Base-by-base conservation (phyloP, 2,329 filamentous ascomycete genomes). In the Dendrostoma leiphaemia region DNA sequence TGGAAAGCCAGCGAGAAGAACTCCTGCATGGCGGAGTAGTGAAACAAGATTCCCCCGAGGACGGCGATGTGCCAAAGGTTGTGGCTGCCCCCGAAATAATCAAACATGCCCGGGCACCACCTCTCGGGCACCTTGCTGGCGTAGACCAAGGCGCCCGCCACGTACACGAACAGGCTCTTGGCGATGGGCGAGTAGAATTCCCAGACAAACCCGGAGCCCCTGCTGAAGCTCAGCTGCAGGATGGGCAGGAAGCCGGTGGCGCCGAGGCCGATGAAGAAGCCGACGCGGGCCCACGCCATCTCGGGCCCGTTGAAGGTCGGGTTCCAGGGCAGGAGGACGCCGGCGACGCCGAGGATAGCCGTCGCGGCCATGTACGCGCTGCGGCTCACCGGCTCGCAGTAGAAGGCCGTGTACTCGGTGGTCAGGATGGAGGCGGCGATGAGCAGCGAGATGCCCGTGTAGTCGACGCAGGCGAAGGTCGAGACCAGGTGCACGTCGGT, bases 51-150 rank as follows among this genome's bases (percentile, higher is more conserved):
- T 10, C 94, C 94, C 15, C 92, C 91, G 26, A 99, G 76, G 10
- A 99, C 94, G 7, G 94, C 94, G 31, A 96, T 73, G 71, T 99
- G 94, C 94, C 94, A 99, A 55, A 99, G 85, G 71, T 99, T 99
- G 74, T 99, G 94, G 69, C 90, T 95, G 43, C 91, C 92, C 35
- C 94, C 94, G 37, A 95, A 81, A 68, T 97, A 97, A 71, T 99
- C 94, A 64, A 99, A 99, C 68, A 88, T 84, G 47, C 94, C 94
- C 0, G 94, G 94, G 63, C 81, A 88, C 89, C 91, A 99, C 58
- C 92, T 81, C 76, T 99, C 94, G 2, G 94, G 94, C 1, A 96
- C 81, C 71, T 96, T 93, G 69, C 87, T 91, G 9, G 92, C 92
- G 67, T 99, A 99, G 47, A 99, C 81, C 41, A 87, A 75, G 3